A percentile compares a stretch with the other conserved stretches of the same genome.
Conservation (phyloP, 306 rosid species). For the Purshia tridentata region DNA sequence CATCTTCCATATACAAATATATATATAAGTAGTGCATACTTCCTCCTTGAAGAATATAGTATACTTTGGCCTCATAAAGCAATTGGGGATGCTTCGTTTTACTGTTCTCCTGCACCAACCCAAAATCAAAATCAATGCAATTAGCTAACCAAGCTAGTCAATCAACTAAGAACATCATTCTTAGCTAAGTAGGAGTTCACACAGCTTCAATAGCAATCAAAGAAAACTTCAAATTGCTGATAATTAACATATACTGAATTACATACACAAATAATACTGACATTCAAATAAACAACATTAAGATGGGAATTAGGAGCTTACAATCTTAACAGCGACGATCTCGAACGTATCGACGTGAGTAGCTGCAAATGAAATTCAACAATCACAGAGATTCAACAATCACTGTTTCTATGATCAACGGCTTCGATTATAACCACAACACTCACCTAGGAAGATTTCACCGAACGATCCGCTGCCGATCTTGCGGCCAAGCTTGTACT, state of each 20-base stretch:
- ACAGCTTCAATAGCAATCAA: background rate
- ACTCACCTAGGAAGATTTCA: constrained; percentile 82
- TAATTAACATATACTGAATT: background rate
- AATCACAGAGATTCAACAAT: constrained; percentile 15
- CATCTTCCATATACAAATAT: background rate
- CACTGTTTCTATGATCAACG: background rate
- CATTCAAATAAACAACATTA: background rate
- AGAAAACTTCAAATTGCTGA: background rate
- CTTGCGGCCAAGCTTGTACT: constrained; percentile 93
- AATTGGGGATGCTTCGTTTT: constrained; percentile 94
- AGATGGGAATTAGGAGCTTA: constrained; percentile 37
- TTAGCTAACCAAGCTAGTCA: background rate
- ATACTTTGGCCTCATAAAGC: constrained; percentile 90
- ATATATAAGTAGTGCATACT: constrained; percentile 47
- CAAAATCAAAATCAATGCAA: background rate
- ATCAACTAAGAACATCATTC: background rate
- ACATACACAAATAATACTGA: background rate
- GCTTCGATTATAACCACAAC: background rate
- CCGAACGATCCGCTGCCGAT: constrained; percentile 99
- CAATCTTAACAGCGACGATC: constrained; percentile 92
- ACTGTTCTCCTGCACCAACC: constrained; percentile 66
- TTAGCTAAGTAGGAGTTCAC: background rate
- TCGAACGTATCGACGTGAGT: constrained; percentile 86
- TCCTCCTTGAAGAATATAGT: constrained; percentile 92
- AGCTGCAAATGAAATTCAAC: constrained; percentile 47